phyloP scores from a whole-genome alignment of 2,329 filamentous ascomycete species.

The Mollisiaceae sp. region DNA sequence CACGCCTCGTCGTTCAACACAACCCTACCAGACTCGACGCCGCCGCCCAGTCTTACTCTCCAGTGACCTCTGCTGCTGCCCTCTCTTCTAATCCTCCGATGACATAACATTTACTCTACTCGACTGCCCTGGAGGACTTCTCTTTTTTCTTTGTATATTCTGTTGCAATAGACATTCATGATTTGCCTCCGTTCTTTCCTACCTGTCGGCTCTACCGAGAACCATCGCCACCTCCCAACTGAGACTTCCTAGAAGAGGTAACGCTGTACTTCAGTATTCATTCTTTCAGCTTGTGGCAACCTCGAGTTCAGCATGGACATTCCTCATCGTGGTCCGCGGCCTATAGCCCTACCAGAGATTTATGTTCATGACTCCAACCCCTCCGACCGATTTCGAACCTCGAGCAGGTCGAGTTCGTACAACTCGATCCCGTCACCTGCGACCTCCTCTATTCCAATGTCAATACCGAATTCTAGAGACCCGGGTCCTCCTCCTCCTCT shows the following conservation, averaged over 20 bases:
- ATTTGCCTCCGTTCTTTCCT: slow-evolving; percentile 34
- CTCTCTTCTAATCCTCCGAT: slow-evolving; percentile 26
- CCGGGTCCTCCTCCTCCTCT: slow-evolving; percentile 61
- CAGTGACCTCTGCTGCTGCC: slow-evolving; percentile 10
- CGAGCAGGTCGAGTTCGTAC: slow-evolving; percentile 37
- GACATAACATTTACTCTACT: slow-evolving; percentile 27
- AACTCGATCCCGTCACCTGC: slow-evolving; percentile 45
- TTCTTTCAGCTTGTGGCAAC: slow-evolving; percentile 39
- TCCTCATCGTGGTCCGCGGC: slow-evolving; percentile 41
- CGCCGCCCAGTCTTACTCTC: slow-evolving; percentile 6
- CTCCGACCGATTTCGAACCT: slow-evolving; percentile 38
- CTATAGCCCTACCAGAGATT: slow-evolving; percentile 43
- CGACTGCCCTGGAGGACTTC: slow-evolving; percentile 22
- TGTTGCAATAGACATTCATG: slow-evolving; percentile 35
- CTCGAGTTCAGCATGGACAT: slow-evolving; percentile 48
- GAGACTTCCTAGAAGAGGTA: slow-evolving; percentile 27
- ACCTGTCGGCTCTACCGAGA: slow-evolving; percentile 35
- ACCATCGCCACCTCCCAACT: slow-evolving; percentile 36
- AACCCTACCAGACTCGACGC: neutral
- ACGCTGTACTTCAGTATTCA: slow-evolving; percentile 22
- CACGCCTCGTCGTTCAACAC: slow-evolving; percentile 3
- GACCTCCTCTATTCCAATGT: slow-evolving; percentile 58
- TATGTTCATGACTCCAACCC: slow-evolving; percentile 48
- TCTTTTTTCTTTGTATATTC: slow-evolving; percentile 35
- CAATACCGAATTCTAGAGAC: slow-evolving; percentile 63